These are phyloP conservation scores for Lepidium didymum DNA, from an alignment of 345 rosid genomes.

Conservation along the genomic window DNA sequence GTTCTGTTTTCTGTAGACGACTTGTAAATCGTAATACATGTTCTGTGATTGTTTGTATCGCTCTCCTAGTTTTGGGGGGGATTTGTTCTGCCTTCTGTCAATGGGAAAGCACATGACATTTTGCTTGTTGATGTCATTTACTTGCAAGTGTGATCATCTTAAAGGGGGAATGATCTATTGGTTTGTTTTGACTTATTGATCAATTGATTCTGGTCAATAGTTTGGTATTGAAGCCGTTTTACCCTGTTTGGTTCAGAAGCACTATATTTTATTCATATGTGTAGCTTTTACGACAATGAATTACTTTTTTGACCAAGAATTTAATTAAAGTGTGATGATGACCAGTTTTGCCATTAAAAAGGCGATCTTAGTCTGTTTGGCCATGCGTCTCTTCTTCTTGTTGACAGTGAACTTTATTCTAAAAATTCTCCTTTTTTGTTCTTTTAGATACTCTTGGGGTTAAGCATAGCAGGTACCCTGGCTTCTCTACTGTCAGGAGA, in stretches of 20 bases:
- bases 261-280: constrained; percentile 18
- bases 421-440: background rate
- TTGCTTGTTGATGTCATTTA: background rate
- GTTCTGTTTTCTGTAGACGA: constrained; percentile 16
- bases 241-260: constrained; percentile 10
- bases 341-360: background rate
- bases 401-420: background rate
- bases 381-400: constrained; percentile 3
- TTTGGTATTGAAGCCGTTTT: constrained; percentile 10
- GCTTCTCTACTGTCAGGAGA: constrained; percentile 17
- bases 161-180: background rate
- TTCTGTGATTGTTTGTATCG: background rate
- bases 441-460: background rate
- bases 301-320: constrained; percentile 10
- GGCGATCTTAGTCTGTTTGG: background rate
- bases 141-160: constrained; percentile 1
- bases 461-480: constrained; percentile 11
- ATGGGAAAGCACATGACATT: constrained; percentile 19
- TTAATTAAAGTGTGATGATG: background rate
- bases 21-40: background rate
- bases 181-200: constrained; percentile 7
- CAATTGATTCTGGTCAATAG: constrained; percentile 16
- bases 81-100: background rate
- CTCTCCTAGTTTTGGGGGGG: background rate
- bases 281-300: constrained; percentile 19